phyloP scores from a whole-genome alignment of 2,329 filamentous ascomycete species.

The Colletotrichum cuscutae region DNA sequence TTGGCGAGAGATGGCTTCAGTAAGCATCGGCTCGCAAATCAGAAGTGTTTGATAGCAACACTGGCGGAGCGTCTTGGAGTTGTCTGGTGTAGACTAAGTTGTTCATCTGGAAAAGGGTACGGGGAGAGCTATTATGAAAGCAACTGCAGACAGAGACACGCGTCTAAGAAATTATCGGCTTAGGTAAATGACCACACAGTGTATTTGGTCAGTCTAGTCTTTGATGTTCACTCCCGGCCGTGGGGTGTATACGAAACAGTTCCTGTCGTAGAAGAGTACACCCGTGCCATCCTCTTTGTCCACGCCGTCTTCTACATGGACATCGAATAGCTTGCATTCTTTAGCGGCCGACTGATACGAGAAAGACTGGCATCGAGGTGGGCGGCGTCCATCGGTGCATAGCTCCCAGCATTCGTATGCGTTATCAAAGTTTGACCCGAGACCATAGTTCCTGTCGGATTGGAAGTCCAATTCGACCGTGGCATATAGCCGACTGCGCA shows the following conservation, averaged over 20 bases:
- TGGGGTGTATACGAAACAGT: neutral
- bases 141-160: too few species aligned
- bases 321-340: neutral
- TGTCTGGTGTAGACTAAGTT: too few species aligned
- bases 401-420: neutral
- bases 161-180: too few species aligned
- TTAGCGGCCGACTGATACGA: neutral
- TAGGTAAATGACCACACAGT: neutral
- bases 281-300: neutral
- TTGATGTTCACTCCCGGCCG: neutral
- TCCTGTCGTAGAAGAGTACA: neutral
- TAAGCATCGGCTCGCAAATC: neutral
- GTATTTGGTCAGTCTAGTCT: neutral
- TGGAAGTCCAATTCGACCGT: too few species aligned
- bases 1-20: slow-evolving; percentile 12
- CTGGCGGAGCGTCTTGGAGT: too few species aligned
- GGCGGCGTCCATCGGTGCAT: neutral
- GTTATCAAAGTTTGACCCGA: neutral
- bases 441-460: neutral
- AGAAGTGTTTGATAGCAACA: too few species aligned
- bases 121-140: too few species aligned
- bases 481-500: too few species aligned
- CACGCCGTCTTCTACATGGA: neutral
- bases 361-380: neutral
- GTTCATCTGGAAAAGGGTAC: too few species aligned